phyloP scores from a whole-genome alignment of 2,329 filamentous ascomycete genomes.

The Triangularia setosa region DNA sequence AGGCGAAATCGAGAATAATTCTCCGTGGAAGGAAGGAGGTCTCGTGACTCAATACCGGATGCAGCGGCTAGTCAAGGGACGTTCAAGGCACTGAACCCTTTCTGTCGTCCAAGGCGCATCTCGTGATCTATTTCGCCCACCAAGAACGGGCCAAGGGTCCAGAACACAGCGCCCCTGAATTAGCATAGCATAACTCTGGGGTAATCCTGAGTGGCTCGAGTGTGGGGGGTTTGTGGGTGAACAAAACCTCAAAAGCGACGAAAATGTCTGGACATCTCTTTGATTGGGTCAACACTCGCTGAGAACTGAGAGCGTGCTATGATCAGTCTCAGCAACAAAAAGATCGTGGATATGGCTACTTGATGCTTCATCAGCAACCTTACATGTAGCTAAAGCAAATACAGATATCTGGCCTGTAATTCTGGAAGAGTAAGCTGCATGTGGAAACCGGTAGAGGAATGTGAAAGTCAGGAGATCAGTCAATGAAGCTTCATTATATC shows the following conservation, averaged over 20 bases:
- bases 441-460: neutral
- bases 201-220: neutral
- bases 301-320: neutral
- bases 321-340: neutral
- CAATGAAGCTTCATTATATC: neutral
- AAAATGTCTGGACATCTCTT: neutral
- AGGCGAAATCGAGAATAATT: neutral
- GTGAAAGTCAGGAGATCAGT: neutral
- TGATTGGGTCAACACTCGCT: neutral
- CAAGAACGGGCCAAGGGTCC: conserved; percentile 1
- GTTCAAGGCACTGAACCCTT: neutral
- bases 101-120: neutral
- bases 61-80: neutral
- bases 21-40: neutral
- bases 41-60: neutral
- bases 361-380: neutral
- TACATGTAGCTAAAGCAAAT: neutral
- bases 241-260: neutral
- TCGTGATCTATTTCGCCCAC: neutral
- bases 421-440: neutral
- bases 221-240: neutral
- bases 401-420: neutral
- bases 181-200: neutral
- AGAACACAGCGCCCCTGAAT: neutral
- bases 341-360: neutral